phyloP scores from a whole-genome alignment of 139 green algal species.

The Tetraselmis chui region DNA sequence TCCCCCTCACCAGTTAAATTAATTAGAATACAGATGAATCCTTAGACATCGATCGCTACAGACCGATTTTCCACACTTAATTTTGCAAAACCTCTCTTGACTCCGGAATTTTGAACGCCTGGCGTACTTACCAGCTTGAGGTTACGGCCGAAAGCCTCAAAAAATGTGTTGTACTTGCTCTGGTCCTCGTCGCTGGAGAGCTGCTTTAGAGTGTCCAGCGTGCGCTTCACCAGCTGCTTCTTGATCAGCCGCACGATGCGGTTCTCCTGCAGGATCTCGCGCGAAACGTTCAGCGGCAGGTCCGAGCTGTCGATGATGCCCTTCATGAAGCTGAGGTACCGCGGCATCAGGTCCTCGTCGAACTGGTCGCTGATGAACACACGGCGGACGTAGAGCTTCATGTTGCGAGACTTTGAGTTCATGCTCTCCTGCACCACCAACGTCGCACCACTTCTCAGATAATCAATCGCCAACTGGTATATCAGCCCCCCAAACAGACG shows the following conservation, averaged over 20 bases:
- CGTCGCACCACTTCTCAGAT: too few species aligned
- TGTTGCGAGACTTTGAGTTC: slow-evolving; percentile 45
- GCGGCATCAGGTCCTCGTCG: slow-evolving; percentile 91
- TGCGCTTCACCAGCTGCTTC: slow-evolving; percentile 84
- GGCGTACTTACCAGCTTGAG: slow-evolving; percentile 54
- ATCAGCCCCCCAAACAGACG: too few species aligned
- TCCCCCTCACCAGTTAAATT: too few species aligned
- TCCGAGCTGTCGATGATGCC: slow-evolving; percentile 93
- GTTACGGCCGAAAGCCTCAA: slow-evolving; percentile 84
- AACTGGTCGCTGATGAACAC: slow-evolving; percentile 99
- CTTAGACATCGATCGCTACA: too few species aligned
- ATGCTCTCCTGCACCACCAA: slow-evolving; percentile 24
- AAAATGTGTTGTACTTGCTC: slow-evolving; percentile 70
- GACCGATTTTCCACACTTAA: too few species aligned
- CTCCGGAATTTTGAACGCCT: too few species aligned
- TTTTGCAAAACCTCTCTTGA: too few species aligned
- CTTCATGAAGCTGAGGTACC: slow-evolving; percentile 68
- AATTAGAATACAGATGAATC: too few species aligned
- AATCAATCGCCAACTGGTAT: too few species aligned
- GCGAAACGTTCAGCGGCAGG: slow-evolving; percentile 94
- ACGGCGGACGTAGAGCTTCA: slow-evolving; percentile 93
- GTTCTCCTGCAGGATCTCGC: slow-evolving; percentile 92
- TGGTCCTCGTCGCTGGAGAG: slow-evolving; percentile 71
- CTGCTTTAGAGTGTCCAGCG: slow-evolving; percentile 87
- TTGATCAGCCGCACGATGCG: slow-evolving; percentile 86